A percentile compares a stretch with the other conserved stretches of the same genome.
Conservation (phyloP, 805 yeast species). For the Saccharomycopsis capsularis region DNA sequence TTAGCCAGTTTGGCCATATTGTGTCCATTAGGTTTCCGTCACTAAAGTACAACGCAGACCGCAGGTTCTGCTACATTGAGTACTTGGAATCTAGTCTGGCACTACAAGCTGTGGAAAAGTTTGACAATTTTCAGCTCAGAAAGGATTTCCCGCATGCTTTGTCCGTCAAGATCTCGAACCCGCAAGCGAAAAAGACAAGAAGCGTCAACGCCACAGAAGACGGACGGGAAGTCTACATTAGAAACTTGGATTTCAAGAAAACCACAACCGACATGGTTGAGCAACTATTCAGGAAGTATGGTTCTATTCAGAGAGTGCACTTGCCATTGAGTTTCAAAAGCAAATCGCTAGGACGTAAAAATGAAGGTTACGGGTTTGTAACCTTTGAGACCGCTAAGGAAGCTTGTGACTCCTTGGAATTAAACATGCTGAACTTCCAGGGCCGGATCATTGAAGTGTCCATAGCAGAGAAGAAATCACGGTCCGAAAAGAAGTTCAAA, state of each 20-base stretch:
- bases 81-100: slow-evolving; percentile 40
- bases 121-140: slow-evolving; percentile 35
- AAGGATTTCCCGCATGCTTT: slow-evolving; percentile 34
- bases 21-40: slow-evolving; percentile 59
- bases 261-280: slow-evolving; percentile 35
- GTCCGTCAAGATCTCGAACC: slow-evolving; percentile 58
- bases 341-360: slow-evolving; percentile 29
- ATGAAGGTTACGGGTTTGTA: slow-evolving; percentile 65
- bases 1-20: slow-evolving; percentile 36
- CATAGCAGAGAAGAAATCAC: slow-evolving; percentile 37
- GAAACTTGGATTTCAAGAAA: slow-evolving; percentile 42
- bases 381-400: slow-evolving; percentile 41
- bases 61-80: slow-evolving; percentile 74
- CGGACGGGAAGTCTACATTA: slow-evolving; percentile 51
- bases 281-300: slow-evolving; percentile 41
- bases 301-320: slow-evolving; percentile 44
- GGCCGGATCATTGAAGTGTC: slow-evolving; percentile 45
- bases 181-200: slow-evolving; percentile 34
- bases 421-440: slow-evolving; percentile 36
- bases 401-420: slow-evolving; percentile 52
- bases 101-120: slow-evolving; percentile 32
- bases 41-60: slow-evolving; percentile 41
- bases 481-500: slow-evolving; percentile 29
- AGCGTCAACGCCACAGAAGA: slow-evolving; percentile 43
- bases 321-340: slow-evolving; percentile 38